Evolutionary conservation across 768 basidiomycete genomes (phyloP).

Genomic region (Podaxis sp.): DNA sequence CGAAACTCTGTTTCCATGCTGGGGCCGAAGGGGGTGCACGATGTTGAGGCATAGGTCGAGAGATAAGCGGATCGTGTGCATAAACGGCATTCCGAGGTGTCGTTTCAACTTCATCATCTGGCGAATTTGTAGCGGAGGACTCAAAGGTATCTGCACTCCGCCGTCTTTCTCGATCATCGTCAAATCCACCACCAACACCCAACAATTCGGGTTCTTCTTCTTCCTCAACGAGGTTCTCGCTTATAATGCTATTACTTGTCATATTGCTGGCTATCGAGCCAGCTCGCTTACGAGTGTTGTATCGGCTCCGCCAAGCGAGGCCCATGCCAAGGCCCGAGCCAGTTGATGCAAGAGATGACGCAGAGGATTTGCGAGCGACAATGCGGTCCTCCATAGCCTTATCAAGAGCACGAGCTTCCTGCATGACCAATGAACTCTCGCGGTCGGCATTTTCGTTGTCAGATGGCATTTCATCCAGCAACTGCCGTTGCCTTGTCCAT

Average conservation of each 20-base stretch:
- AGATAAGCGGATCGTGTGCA: constrained; percentile 19
- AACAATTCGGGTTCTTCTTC: constrained; percentile 76
- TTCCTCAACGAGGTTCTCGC: constrained; percentile 80
- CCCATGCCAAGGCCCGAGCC: constrained; percentile 66
- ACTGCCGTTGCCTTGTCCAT: constrained; percentile 68
- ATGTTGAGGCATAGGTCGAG: constrained; percentile 28
- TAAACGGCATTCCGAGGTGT: constrained; percentile 24
- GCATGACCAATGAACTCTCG: constrained; percentile 59
- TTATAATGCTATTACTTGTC: constrained; percentile 67
- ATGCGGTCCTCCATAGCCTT: constrained; percentile 86
- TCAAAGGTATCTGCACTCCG: constrained; percentile 34
- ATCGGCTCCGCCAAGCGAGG: constrained; percentile 61
- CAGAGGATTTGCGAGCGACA: constrained; percentile 69
- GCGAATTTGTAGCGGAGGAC: constrained; percentile 41
- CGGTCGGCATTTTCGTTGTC: constrained; percentile 51
- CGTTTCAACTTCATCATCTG: constrained; percentile 38
- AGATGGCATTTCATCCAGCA: constrained; percentile 50
- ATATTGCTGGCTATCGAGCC: constrained; percentile 72
- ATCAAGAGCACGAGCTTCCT: constrained; percentile 80
- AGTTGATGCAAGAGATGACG: constrained; percentile 57
- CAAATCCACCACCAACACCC: constrained; percentile 67
- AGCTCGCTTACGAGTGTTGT: constrained; percentile 64
- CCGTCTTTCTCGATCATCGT: constrained; percentile 39
- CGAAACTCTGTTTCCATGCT: constrained; percentile 58
- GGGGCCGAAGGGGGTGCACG: constrained; percentile 49